Evolutionary conservation across 2,329 filamentous ascomycete species (phyloP), one percentile per base, ranked within the genome.

Genomic region (Amauroascus niger): DNA sequence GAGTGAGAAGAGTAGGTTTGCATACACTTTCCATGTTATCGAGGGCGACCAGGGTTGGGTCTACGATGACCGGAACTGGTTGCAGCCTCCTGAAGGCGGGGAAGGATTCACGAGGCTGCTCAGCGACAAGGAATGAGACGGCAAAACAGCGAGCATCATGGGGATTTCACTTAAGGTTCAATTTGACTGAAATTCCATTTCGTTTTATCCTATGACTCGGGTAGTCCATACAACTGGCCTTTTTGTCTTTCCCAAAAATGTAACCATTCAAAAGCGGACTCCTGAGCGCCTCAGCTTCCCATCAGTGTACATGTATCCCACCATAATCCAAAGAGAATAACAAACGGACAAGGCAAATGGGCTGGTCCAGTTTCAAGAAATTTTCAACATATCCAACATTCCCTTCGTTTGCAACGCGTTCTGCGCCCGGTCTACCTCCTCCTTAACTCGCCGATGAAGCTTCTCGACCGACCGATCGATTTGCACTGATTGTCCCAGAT

Each of bases 1-100:
- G 53, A 95, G 90, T 67, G 71, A 78, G 59, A 91, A 88, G 75
- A 89, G 90, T 20, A 78, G 91, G 60, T 94, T 93, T 66, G 95
- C 96, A 52, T 98, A 97, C 71, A 97, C 93, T 0, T 98, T 97
- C 68, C 93, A 98, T 74, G 81, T 95, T 55, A 97, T 97, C 64
- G 93, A 97, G 72, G 87, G 86, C 0, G 79, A 85, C 18, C 75
- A 82, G 41, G 75, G 69, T 11, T 72, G 69, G 68, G 61, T 73
- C 52, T 98, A 97, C 69, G 93, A 97, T 70, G 79, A 79, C 71
- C 78, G 78, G 70, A 98, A 98, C 71, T 97, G 93, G 93, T 71
- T 98, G 68, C 91, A 96, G 73, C 88, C 90, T 55, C 85, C 88
- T 0, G 74, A 76, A 39, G 79, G 79, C 53, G 90, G 88, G 0